phyloP scores from a whole-genome alignment of 139 green algal species.

The Chlamydomonas eustigma region DNA sequence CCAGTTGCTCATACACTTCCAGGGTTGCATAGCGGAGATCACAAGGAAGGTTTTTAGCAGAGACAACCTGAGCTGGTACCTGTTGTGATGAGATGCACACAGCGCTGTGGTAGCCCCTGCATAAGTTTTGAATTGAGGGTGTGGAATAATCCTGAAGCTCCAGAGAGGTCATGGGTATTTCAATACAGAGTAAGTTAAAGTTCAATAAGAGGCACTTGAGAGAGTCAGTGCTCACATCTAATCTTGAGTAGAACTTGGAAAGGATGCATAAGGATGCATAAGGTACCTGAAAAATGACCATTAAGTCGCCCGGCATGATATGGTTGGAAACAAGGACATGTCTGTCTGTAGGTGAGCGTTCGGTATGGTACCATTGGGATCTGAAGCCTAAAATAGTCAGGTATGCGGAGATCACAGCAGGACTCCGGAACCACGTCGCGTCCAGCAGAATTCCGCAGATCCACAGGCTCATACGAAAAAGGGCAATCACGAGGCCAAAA shows the following conservation, averaged over 20 bases:
- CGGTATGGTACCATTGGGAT: neutral
- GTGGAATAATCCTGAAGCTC: neutral
- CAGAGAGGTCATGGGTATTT: too few species aligned
- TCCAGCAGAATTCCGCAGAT: neutral
- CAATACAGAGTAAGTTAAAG: too few species aligned
- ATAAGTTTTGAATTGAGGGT: neutral
- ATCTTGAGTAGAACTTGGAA: neutral
- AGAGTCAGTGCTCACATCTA: neutral
- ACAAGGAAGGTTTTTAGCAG: conserved; percentile 1
- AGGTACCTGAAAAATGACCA: neutral
- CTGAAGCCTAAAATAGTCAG: neutral
- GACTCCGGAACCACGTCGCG: neutral
- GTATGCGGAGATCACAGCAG: neutral
- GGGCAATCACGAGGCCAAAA: neutral
- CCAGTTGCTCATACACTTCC: neutral
- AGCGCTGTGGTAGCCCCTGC: conserved; percentile 4
- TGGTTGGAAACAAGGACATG: conserved; percentile 10
- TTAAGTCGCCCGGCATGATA: neutral
- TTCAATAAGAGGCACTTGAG: neutral
- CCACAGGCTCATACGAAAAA: conserved; percentile 6
- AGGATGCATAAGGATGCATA: neutral
- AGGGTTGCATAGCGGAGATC: neutral
- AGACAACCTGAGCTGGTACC: neutral
- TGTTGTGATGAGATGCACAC: conserved; percentile 4
- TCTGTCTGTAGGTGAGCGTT: neutral